phyloP scores from a whole-genome alignment of 179 eudicot species.

The Spergularia azorica region DNA sequence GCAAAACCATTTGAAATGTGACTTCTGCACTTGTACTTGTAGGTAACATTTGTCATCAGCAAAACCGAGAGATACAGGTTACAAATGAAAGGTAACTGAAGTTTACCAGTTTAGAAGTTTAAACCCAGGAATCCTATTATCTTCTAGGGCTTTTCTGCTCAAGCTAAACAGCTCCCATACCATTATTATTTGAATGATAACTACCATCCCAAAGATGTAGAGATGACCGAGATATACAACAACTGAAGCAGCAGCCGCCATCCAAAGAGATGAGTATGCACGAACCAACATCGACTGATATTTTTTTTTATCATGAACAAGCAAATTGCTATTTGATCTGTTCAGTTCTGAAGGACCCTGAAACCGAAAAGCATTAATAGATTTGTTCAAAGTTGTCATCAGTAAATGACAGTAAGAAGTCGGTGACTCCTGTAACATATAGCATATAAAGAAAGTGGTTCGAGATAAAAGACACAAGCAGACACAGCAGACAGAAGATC shows the following conservation, averaged over 20 bases:
- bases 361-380: too few species aligned
- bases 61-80: neutral
- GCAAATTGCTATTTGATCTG: constrained; percentile 73
- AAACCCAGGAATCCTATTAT: constrained; percentile 85
- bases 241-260: constrained; percentile 84
- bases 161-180: constrained; percentile 84
- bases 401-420: too few species aligned
- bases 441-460: neutral
- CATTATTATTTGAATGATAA: constrained; percentile 89
- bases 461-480: neutral
- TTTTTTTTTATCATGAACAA: constrained; percentile 73
- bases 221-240: constrained; percentile 96
- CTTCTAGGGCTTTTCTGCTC: constrained; percentile 77
- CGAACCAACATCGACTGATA: constrained; percentile 90
- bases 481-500: neutral
- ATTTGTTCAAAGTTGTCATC: too few species aligned
- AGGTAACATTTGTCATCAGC: neutral
- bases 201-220: constrained; percentile 95
- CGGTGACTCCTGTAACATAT: neutral
- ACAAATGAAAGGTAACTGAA: neutral
- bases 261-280: constrained; percentile 82
- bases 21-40: too few species aligned
- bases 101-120: constrained; percentile 84
- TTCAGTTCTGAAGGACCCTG: constrained; percentile 62
- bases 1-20: neutral